These are phyloP conservation scores for Hemisphaericaspora lyxosophila DNA, from an alignment of 1,139 yeast species.

Conservation along the genomic window DNA sequence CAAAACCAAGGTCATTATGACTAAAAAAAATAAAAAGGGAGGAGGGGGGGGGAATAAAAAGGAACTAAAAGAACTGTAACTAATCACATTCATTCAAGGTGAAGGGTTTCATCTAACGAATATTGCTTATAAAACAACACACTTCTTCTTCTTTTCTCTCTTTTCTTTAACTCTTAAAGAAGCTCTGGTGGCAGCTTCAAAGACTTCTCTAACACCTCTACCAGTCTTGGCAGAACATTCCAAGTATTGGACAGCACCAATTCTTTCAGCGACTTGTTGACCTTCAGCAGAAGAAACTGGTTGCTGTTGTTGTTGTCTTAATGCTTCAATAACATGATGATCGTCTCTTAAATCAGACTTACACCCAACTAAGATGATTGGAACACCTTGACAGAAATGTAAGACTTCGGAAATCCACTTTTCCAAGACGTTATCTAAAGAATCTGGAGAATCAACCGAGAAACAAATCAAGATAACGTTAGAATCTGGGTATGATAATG, in stretches of 20 bases:
- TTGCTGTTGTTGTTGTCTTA: constrained; percentile 70
- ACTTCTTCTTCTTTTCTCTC: constrained; percentile 55
- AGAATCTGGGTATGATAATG: constrained; percentile 89
- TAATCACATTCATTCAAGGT: constrained; percentile 1
- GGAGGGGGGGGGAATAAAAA: constrained; percentile 2
- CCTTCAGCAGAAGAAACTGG: constrained; percentile 83
- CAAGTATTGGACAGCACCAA: constrained; percentile 82
- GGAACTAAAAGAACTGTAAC: constrained; percentile 1
- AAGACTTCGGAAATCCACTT: constrained; percentile 94
- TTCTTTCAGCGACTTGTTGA: constrained; percentile 78
- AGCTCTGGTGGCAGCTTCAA: constrained; percentile 90
- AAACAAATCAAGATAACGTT: constrained; percentile 90
- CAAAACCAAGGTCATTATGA: constrained; percentile 2
- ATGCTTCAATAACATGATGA: constrained; percentile 69
- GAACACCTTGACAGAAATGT: constrained; percentile 94
- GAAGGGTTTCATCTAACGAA: neutral
- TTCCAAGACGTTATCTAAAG: constrained; percentile 89
- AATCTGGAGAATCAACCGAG: constrained; percentile 88
- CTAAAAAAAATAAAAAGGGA: constrained; percentile 6
- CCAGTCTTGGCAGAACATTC: constrained; percentile 95
- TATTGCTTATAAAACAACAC: constrained; percentile 52
- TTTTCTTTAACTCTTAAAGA: constrained; percentile 66
- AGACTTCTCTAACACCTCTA: constrained; percentile 87
- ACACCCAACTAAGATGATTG: constrained; percentile 90
- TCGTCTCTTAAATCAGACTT: constrained; percentile 89